Evolutionary conservation across 2,329 filamentous ascomycete genomes (phyloP).

Genomic region (Colletotrichum lentis): DNA sequence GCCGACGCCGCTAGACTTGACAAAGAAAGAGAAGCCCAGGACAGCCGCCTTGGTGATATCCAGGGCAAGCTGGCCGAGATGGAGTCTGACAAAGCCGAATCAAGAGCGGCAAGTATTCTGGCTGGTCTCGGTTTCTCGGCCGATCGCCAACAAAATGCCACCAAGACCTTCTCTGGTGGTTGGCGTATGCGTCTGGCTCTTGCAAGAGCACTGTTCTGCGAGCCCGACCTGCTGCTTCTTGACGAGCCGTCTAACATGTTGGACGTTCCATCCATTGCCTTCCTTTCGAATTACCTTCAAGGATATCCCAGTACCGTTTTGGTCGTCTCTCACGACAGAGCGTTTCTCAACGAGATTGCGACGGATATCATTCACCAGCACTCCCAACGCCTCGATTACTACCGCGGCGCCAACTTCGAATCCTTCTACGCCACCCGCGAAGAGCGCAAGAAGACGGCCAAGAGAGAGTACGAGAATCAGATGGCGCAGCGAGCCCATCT

Average conservation of each 20-base stretch:
- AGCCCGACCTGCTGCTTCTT: conserved; percentile 92
- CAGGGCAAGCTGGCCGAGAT: conserved; percentile 94
- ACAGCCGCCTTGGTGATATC: conserved; percentile 89
- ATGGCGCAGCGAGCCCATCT: conserved; percentile 93
- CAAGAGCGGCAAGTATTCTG: conserved; percentile 92
- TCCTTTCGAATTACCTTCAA: conserved; percentile 95
- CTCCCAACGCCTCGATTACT: conserved; percentile 96
- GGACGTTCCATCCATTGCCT: conserved; percentile 99
- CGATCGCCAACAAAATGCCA: conserved; percentile 90
- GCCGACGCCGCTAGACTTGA: conserved; percentile 87
- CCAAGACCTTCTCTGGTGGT: conserved; percentile 98
- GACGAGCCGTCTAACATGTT: conserved; percentile 99
- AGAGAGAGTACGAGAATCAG: conserved; percentile 98
- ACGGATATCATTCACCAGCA: conserved; percentile 99
- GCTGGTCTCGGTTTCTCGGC: conserved; percentile 96
- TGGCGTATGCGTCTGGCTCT: conserved; percentile 98
- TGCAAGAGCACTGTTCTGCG: conserved; percentile 94
- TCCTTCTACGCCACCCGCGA: conserved; percentile 97
- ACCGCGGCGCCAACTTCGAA: conserved; percentile 96
- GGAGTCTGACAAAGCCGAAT: conserved; percentile 98
- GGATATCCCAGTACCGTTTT: conserved; percentile 92
- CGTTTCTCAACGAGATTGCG: conserved; percentile 98
- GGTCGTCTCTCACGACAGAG: conserved; percentile 98
- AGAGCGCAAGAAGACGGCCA: conserved; percentile 94
- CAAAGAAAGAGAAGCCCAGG: conserved; percentile 85